These are phyloP conservation scores for Colletotrichum plurivorum DNA, from an alignment of 2,329 filamentous ascomycete species.

Conservation along the genomic window DNA sequence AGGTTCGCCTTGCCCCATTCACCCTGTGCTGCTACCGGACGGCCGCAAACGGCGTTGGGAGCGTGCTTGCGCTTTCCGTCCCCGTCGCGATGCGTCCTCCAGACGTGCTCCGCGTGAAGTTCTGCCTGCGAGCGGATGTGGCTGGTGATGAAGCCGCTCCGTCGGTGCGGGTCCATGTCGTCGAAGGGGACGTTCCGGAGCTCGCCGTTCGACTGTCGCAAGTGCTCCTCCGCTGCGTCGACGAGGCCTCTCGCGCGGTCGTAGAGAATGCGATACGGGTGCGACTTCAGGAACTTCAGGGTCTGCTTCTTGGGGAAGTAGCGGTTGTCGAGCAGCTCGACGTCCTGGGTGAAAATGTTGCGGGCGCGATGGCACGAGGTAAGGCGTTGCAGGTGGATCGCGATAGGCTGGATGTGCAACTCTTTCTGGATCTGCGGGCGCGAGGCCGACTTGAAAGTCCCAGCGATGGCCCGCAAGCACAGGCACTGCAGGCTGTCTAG, in stretches of 20 bases:
- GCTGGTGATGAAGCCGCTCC: too few relatives aligned
- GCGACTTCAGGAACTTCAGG: too few relatives aligned
- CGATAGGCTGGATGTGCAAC: not conserved
- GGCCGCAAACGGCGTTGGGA: not conserved
- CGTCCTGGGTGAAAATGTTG: not conserved
- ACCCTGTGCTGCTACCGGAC: constrained; percentile 6
- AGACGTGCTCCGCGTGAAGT: not conserved
- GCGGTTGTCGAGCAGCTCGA: not conserved
- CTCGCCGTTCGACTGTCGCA: too few relatives aligned
- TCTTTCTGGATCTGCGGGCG: constrained; percentile 1
- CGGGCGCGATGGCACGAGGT: not conserved
- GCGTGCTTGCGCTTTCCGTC: not conserved
- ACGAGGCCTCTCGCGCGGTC: not conserved
- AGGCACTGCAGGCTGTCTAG: not conserved
- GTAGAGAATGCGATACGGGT: not conserved
- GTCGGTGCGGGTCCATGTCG: too few relatives aligned
- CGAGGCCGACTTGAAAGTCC: not conserved
- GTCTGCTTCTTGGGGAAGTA: not conserved
- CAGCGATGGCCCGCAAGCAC: not conserved
- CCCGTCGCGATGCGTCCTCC: not conserved
- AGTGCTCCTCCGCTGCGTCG: not conserved
- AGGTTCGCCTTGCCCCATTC: constrained; percentile 8
- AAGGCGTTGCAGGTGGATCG: constrained; percentile 1
- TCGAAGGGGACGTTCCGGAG: too few relatives aligned
- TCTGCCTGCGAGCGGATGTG: too few relatives aligned